These are phyloP conservation scores for Amaranthus palmeri DNA, from an alignment of 148 eudicot species.

Conservation along the genomic window DNA sequence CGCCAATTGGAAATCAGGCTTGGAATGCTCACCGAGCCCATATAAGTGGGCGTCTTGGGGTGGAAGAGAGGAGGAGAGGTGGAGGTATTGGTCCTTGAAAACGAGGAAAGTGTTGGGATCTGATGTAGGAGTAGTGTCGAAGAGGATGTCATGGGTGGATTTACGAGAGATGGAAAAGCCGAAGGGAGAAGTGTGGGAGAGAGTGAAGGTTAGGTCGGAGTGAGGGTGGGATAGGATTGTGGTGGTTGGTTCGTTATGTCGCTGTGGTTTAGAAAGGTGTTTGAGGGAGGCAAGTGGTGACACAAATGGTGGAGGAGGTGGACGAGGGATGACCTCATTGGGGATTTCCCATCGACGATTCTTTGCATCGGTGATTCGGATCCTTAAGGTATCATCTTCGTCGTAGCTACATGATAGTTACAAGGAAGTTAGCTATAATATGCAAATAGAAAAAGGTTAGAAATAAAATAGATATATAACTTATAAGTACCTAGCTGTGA, in stretches of 20 bases:
- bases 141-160: slow-evolving; percentile 51
- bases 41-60: slow-evolving; percentile 31
- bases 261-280: slow-evolving; percentile 11
- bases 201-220: slow-evolving; percentile 66
- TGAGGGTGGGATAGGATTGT: slow-evolving; percentile 26
- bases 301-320: slow-evolving; percentile 6
- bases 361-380: slow-evolving; percentile 40
- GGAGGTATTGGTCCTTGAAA: slow-evolving; percentile 46
- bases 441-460: neutral
- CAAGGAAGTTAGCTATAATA: neutral
- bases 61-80: slow-evolving; percentile 39
- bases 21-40: slow-evolving; percentile 53
- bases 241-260: slow-evolving; percentile 8
- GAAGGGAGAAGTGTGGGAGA: slow-evolving; percentile 59
- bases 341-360: slow-evolving; percentile 48
- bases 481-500: slow-evolving; percentile 22
- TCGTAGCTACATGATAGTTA: slow-evolving; percentile 31
- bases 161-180: slow-evolving; percentile 56
- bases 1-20: slow-evolving; percentile 31
- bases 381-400: slow-evolving; percentile 30
- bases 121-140: slow-evolving; percentile 27
- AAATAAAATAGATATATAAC: neutral
- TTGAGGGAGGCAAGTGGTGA: slow-evolving; percentile 13
- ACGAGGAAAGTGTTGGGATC: slow-evolving; percentile 25
- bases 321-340: slow-evolving; percentile 21